Percentiles rank a stretch among this genome's conserved stretches.
Evolutionary conservation across 2,329 filamentous ascomycete species (phyloP).

Genomic region (Apiospora pterosperma): DNA sequence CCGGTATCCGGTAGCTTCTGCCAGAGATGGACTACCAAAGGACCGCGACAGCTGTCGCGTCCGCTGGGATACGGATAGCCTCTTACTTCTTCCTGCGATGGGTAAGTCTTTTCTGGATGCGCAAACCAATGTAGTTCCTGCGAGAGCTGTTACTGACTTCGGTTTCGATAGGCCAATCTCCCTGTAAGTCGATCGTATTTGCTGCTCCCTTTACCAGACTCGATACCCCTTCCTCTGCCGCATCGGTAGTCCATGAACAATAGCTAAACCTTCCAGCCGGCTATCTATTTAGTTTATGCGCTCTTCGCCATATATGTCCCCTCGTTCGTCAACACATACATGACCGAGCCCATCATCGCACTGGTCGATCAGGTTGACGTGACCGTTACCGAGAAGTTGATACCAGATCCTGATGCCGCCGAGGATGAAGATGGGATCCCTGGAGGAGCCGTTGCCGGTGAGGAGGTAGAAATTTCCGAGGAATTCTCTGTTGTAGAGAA

Average conservation of each 20-base stretch:
- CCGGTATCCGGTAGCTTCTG: neutral
- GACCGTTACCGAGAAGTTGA: slow-evolving; percentile 44
- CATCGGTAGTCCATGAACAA: slow-evolving; percentile 6
- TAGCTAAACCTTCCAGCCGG: slow-evolving; percentile 18
- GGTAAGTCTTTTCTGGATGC: slow-evolving; percentile 6
- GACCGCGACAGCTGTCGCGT: slow-evolving; percentile 5
- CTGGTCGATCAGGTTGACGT: slow-evolving; percentile 60
- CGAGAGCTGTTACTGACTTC: neutral
- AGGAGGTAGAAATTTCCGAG: slow-evolving; percentile 59
- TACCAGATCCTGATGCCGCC: slow-evolving; percentile 37
- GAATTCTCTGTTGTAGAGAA: slow-evolving; percentile 57
- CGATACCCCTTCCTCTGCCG: neutral
- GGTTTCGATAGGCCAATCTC: slow-evolving; percentile 19
- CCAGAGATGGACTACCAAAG: neutral
- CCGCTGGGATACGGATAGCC: slow-evolving; percentile 8
- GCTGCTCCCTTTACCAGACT: neutral
- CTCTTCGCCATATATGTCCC: slow-evolving; percentile 65
- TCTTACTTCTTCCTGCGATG: slow-evolving; percentile 13
- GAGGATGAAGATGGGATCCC: slow-evolving; percentile 34
- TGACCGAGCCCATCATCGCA: slow-evolving; percentile 53
- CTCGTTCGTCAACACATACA: slow-evolving; percentile 57
- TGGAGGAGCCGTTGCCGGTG: slow-evolving; percentile 32
- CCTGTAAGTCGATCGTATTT: slow-evolving; percentile 18
- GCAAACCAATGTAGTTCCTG: neutral
- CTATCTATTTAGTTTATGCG: slow-evolving; percentile 46